Conservation (phyloP, 225 moss, liverwort and hornwort genomes). For the Thuidium tamariscinum region DNA sequence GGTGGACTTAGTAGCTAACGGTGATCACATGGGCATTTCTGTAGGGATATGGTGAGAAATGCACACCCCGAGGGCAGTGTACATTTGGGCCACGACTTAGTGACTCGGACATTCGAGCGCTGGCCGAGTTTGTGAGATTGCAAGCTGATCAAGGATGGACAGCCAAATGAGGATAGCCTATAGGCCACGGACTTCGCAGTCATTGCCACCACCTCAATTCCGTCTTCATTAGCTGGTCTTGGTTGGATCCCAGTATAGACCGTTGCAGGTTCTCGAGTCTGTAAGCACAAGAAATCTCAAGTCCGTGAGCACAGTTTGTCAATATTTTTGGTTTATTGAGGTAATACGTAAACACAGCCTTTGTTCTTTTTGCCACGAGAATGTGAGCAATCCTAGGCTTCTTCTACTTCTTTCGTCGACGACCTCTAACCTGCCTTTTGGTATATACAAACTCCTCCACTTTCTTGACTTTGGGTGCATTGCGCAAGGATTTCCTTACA, state of each 20-base stretch:
- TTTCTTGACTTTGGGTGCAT: constrained; percentile 29
- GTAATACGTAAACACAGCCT: constrained; percentile 3
- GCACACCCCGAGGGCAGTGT: constrained; percentile 87
- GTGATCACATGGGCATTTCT: not conserved
- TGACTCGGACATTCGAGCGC: constrained; percentile 62
- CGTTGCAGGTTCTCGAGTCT: constrained; percentile 1
- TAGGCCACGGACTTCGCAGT: not conserved
- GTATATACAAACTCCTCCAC: constrained; percentile 38
- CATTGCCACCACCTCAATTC: not conserved
- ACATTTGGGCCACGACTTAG: constrained; percentile 89
- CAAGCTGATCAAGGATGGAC: constrained; percentile 77
- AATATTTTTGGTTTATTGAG: constrained; percentile 9
- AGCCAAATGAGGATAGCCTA: constrained; percentile 17
- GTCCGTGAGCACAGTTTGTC: constrained; percentile 1
- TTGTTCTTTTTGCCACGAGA: constrained; percentile 10
- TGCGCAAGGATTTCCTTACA: constrained; percentile 30
- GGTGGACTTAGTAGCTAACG: not conserved
- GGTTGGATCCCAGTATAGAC: not conserved
- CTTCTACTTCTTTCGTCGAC: constrained; percentile 34
- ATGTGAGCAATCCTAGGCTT: constrained; percentile 6
- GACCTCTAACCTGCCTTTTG: constrained; percentile 21
- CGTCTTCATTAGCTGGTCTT: not conserved
- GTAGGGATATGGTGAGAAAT: constrained; percentile 97
- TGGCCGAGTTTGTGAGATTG: constrained; percentile 83
- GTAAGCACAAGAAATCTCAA: constrained; percentile 2